Percentiles rank a stretch among this genome's conserved stretches.
Evolutionary conservation across 2,329 filamentous ascomycete genomes (phyloP).

Genomic region (Aspergillus texensis): DNA sequence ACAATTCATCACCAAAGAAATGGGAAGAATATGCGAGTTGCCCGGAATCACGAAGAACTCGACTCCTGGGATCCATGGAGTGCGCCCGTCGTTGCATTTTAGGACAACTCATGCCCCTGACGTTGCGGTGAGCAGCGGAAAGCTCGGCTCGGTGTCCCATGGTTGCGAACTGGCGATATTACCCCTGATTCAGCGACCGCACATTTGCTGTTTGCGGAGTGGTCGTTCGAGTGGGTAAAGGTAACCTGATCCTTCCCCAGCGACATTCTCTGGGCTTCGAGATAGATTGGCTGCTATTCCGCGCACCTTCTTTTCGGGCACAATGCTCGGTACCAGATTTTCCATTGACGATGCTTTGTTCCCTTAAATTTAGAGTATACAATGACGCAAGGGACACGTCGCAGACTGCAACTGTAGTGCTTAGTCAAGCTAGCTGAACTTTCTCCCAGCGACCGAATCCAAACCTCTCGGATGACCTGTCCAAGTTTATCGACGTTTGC

Average conservation of each 20-base stretch:
- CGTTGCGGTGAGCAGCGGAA: slow-evolving; percentile 21
- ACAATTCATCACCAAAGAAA: neutral
- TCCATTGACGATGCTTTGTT: neutral
- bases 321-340: neutral
- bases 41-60: neutral
- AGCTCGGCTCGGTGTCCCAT: slow-evolving; percentile 25
- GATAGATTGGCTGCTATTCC: neutral
- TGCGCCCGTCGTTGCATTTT: neutral
- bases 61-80: neutral
- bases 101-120: slow-evolving; percentile 5
- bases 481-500: neutral
- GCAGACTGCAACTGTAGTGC: neutral
- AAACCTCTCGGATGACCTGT: neutral
- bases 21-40: neutral
- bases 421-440: neutral
- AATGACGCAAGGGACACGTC: neutral
- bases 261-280: neutral
- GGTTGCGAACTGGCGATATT: slow-evolving; percentile 10
- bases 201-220: slow-evolving; percentile 7
- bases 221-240: neutral
- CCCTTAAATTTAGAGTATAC: neutral
- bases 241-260: neutral
- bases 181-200: slow-evolving; percentile 14
- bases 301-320: neutral
- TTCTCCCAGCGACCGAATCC: neutral